These are phyloP conservation scores for Eimeria necatrix DNA, from an alignment of 169 alveolate genomes.

Conservation along the genomic window DNA sequence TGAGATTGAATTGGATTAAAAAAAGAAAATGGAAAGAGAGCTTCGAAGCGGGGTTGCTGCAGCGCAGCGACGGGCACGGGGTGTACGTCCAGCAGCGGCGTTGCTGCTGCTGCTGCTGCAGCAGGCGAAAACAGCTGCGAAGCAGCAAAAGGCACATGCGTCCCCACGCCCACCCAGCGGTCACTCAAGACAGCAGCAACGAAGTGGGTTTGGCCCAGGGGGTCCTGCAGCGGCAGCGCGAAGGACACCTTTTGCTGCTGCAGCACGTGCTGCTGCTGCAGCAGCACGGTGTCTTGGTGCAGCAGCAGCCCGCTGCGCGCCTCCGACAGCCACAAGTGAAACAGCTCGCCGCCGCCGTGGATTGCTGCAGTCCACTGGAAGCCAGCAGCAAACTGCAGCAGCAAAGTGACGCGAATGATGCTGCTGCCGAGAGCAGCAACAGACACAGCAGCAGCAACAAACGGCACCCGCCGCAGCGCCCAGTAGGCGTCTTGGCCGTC, in stretches of 20 bases:
- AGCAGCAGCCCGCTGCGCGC: conserved; percentile 73
- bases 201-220: conserved; percentile 80
- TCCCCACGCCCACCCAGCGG: conserved; percentile 83
- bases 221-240: conserved; percentile 82
- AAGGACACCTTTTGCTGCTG: conserved; percentile 69
- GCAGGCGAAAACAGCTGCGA: conserved; percentile 59
- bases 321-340: conserved; percentile 82
- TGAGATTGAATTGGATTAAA: conserved; percentile 87
- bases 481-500: conserved; percentile 60
- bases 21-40: conserved; percentile 82
- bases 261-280: conserved; percentile 38
- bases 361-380: conserved; percentile 79
- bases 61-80: conserved; percentile 84
- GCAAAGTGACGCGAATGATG: conserved; percentile 67
- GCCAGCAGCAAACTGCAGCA: conserved; percentile 32
- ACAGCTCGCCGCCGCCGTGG: conserved; percentile 80
- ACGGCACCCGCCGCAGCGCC: conserved; percentile 50
- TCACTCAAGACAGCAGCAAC: conserved; percentile 76
- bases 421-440: conserved; percentile 80
- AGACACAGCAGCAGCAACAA: conserved; percentile 3
- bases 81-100: conserved; percentile 82
- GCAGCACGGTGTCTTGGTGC: conserved; percentile 79
- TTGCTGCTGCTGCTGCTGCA: conserved; percentile 81
- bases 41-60: conserved; percentile 78
- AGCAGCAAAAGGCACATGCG: not conserved